A percentile compares a stretch with the other conserved stretches of the same genome.
phyloP scores from a whole-genome alignment of 1,139 yeast species.

The Diutina catenulata region DNA sequence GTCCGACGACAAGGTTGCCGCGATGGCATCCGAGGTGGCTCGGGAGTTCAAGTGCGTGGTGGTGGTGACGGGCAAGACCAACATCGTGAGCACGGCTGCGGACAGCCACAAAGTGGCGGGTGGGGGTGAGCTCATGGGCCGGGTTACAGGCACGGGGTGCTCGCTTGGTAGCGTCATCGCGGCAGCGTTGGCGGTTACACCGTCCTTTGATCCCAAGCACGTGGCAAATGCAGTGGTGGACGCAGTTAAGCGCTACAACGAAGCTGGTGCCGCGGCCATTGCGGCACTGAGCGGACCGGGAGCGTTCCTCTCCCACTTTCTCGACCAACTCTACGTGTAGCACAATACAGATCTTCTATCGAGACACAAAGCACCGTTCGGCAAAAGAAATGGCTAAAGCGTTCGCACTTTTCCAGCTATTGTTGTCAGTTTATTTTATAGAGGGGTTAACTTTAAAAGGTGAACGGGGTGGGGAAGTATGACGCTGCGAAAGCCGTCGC shows the following conservation, averaged over 20 bases:
- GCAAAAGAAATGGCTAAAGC: too few relatives aligned
- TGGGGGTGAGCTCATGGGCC: constrained; percentile 58
- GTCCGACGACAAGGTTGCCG: constrained; percentile 16
- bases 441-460: too few relatives aligned
- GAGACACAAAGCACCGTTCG: too few relatives aligned
- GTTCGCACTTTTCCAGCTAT: too few relatives aligned
- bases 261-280: constrained; percentile 51
- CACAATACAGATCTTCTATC: too few relatives aligned
- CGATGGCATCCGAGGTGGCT: constrained; percentile 44
- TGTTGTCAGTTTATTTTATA: too few relatives aligned
- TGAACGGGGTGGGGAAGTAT: too few relatives aligned
- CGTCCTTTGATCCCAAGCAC: constrained; percentile 11
- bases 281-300: constrained; percentile 1
- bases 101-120: constrained; percentile 25
- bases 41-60: constrained; percentile 46
- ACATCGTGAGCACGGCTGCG: constrained; percentile 9
- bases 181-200: constrained; percentile 40
- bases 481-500: too few relatives aligned
- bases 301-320: not conserved
- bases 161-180: constrained; percentile 69
- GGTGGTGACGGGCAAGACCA: constrained; percentile 45
- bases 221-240: constrained; percentile 33
- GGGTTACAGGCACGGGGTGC: constrained; percentile 86
- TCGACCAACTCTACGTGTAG: too few relatives aligned
- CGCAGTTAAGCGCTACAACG: constrained; percentile 54